phyloP scores from a whole-genome alignment of 768 basidiomycete genomes.

The Mycena olivaceomarginata region DNA sequence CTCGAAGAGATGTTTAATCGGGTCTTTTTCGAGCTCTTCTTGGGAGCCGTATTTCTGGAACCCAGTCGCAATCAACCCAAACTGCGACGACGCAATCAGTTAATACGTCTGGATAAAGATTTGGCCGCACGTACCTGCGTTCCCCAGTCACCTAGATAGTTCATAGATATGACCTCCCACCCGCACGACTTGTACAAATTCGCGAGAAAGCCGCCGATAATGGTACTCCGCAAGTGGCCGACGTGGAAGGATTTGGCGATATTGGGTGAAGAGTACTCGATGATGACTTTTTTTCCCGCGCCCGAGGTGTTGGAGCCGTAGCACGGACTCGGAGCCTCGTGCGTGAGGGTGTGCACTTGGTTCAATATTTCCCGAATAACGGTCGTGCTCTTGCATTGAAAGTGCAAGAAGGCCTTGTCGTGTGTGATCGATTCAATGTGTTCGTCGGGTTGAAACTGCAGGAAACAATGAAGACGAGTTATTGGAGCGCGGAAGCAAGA shows the following conservation, averaged over 20 bases:
- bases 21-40: slow-evolving; percentile 88
- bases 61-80: slow-evolving; percentile 92
- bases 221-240: slow-evolving; percentile 97
- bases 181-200: slow-evolving; percentile 95
- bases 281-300: slow-evolving; percentile 87
- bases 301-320: slow-evolving; percentile 91
- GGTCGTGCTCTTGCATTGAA: slow-evolving; percentile 79
- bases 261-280: slow-evolving; percentile 98
- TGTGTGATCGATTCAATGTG: slow-evolving; percentile 82
- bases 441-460: slow-evolving; percentile 89
- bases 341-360: slow-evolving; percentile 85
- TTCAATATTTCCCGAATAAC: slow-evolving; percentile 81
- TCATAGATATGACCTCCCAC: slow-evolving; percentile 93
- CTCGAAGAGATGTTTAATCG: slow-evolving; percentile 96
- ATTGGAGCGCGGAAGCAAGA: slow-evolving; percentile 16
- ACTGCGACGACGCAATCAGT: slow-evolving; percentile 60
- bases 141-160: slow-evolving; percentile 99
- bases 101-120: background rate
- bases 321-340: slow-evolving; percentile 77
- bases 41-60: slow-evolving; percentile 94
- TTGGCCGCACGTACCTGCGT: slow-evolving; percentile 82
- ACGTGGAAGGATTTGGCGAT: slow-evolving; percentile 99
- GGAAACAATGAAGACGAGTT: background rate
- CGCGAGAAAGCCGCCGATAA: slow-evolving; percentile 95
- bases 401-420: slow-evolving; percentile 90